Base-by-base conservation (phyloP, 495 filamentous ascomycete species). In the Aspergillus indologenus region DNA sequence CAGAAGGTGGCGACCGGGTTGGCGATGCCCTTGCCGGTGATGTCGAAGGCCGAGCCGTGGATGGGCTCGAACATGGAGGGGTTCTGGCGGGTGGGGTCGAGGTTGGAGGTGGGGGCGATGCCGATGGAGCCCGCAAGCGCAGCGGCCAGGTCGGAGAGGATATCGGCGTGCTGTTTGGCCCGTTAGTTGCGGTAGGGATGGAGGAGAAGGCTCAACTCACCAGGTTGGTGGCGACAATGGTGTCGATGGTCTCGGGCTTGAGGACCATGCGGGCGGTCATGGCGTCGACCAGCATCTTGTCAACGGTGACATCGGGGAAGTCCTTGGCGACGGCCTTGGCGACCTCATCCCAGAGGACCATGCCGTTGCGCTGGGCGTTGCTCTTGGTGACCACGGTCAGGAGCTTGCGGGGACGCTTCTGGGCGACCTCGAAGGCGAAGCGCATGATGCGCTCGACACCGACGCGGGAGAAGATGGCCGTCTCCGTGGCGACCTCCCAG, bases 1-100 rank as follows among this genome's bases (percentile, higher is more conserved):
- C 86, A 88, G 68, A 90, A 85, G 0, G 86, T 86, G 8, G 79
- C 87, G 0, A 90, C 79, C 0, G 87, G 87, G 67, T 91, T 90
- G 12, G 87, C 87, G 42, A 89, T 75, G 0, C 86, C 87, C 68
- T 85, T 85, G 0, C 87, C 87, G 1, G 85, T 84, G 55, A 91
- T 89, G 62, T 90, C 87, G 15, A 86, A 87, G 1, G 85, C 85
- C n/a, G 79, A 82, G 8, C 85, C 84, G 60, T 87, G 85, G 47
- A 87, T 87, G 0, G 84, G 84, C 77, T 87, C 84, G 60, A 88
- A 88, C 80, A 88, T 85, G 48, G 77, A 82, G 1, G 85, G 85
- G 56, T 80, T 75, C 65, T 79, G 55, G 26, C 84, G 72, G 7
- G 82, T 87, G 2, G 85, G 84, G 63, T 87, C 85, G 7, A 88